Evolutionary conservation across 1,284 basidiomycete genomes (phyloP).

Genomic region (Marasmius oreades): DNA sequence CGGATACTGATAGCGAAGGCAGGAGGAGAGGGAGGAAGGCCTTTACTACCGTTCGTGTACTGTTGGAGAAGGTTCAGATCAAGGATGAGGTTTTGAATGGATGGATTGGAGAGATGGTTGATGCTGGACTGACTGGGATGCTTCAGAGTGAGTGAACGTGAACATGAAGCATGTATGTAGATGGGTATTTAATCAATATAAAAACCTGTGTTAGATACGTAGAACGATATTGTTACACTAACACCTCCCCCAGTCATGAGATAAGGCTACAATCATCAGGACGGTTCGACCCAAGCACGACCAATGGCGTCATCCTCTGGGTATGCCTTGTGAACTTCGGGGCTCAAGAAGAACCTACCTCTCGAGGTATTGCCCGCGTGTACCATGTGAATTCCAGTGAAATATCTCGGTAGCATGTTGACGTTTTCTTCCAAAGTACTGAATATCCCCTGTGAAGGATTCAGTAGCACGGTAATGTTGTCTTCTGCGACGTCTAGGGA

Average conservation of each 20-base stretch:
- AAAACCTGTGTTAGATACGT: not conserved
- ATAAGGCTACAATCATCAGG: not conserved
- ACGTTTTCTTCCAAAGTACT: slow-evolving; percentile 20
- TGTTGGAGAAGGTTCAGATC: slow-evolving; percentile 65
- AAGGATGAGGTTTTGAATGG: slow-evolving; percentile 67
- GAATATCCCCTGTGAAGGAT: slow-evolving; percentile 21
- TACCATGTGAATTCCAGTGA: slow-evolving; percentile 26
- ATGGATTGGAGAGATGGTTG: slow-evolving; percentile 79
- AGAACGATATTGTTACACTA: too few relatives aligned
- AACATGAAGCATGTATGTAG: not conserved
- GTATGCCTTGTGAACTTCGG: slow-evolving; percentile 13
- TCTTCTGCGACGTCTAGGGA: slow-evolving; percentile 40
- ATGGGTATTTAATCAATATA: not conserved
- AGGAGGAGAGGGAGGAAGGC: slow-evolving; percentile 65
- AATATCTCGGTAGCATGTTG: slow-evolving; percentile 27
- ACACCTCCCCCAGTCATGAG: too few relatives aligned
- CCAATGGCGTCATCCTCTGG: slow-evolving; percentile 20
- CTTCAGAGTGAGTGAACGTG: not conserved
- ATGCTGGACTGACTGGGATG: slow-evolving; percentile 36
- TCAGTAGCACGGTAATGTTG: slow-evolving; percentile 29
- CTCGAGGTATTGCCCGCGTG: slow-evolving; percentile 8
- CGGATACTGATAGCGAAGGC: slow-evolving; percentile 56
- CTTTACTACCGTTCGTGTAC: slow-evolving; percentile 55
- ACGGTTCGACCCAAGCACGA: slow-evolving; percentile 10
- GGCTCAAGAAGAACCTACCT: slow-evolving; percentile 13